These are phyloP conservation scores for Trametes hirsuta DNA, from an alignment of 1,284 basidiomycete species.

Conservation along the genomic window DNA sequence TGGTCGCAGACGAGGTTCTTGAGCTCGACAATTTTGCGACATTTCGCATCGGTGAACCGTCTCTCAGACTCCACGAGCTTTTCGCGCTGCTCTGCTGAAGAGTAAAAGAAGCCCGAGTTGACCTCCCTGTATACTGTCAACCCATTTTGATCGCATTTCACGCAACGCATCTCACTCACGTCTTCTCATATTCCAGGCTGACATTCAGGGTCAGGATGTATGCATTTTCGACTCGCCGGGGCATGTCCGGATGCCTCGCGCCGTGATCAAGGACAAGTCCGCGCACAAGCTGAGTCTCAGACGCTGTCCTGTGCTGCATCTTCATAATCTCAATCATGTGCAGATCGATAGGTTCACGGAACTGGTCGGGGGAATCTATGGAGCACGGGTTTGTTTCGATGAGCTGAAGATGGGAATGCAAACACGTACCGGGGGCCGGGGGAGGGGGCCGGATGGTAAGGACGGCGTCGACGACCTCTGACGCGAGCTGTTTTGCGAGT, in stretches of 20 bases:
- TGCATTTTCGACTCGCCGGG: slow-evolving; percentile 96
- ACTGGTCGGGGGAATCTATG: slow-evolving; percentile 64
- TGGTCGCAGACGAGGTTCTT: slow-evolving; percentile 97
- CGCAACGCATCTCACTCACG: slow-evolving; percentile 59
- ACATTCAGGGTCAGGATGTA: slow-evolving; percentile 97
- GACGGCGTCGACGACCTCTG: slow-evolving; percentile 96
- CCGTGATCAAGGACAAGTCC: slow-evolving; percentile 97
- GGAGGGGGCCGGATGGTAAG: slow-evolving; percentile 82
- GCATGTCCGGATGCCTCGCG: slow-evolving; percentile 98
- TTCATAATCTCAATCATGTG: slow-evolving; percentile 99
- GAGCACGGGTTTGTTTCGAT: slow-evolving; percentile 7
- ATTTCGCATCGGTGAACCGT: slow-evolving; percentile 91
- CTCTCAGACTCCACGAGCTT: slow-evolving; percentile 99
- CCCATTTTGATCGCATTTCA: background rate
- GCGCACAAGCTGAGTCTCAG: slow-evolving; percentile 96
- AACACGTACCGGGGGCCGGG: slow-evolving; percentile 54
- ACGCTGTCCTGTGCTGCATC: slow-evolving; percentile 99
- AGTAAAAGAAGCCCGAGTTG: slow-evolving; percentile 99
- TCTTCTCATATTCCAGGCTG: slow-evolving; percentile 99
- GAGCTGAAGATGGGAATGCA: too few species aligned
- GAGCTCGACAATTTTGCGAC: slow-evolving; percentile 96
- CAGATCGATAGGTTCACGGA: slow-evolving; percentile 91
- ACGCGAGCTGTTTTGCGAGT: slow-evolving; percentile 88
- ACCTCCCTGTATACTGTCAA: slow-evolving; percentile 74
- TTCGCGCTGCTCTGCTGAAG: slow-evolving; percentile 96